A percentile compares a stretch with the other conserved stretches of the same genome.
Conservation (phyloP, 2,329 filamentous ascomycete species). For the Exophiala alcalophila region DNA sequence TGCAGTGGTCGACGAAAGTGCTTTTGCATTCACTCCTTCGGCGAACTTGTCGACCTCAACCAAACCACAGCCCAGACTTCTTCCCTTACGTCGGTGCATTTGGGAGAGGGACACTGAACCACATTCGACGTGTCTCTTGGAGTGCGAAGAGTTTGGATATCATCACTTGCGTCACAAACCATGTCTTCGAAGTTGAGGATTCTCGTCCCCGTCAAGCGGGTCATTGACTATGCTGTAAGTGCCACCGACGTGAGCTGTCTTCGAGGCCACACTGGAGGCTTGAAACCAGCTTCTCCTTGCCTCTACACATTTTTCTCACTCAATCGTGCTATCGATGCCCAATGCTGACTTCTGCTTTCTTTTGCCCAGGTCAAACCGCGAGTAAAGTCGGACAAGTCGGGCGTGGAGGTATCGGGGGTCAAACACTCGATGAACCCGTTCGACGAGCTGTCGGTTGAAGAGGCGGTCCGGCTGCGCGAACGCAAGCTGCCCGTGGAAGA, state of each 20-base stretch:
- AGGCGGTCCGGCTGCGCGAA: conserved; percentile 91
- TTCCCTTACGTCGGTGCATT: no score
- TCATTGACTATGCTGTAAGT: conserved; percentile 80
- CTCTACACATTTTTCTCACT: no score
- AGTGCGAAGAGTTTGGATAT: no score
- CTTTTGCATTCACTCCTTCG: no score
- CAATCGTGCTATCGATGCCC: no score
- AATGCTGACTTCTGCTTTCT: conserved; percentile 1
- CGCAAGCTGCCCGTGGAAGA: conserved; percentile 80
- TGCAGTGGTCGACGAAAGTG: no score
- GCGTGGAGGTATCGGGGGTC: conserved; percentile 85
- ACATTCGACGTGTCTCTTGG: no score
- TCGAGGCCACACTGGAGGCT: background rate
- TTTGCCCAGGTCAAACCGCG: conserved; percentile 61
- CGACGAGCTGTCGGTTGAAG: conserved; percentile 96
- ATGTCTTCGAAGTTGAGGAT: conserved; percentile 61
- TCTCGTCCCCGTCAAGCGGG: conserved; percentile 76
- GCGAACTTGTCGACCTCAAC: background rate
- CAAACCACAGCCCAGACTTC: no score
- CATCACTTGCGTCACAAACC: no score
- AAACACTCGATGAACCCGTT: conserved; percentile 99
- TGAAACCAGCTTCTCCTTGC: background rate
- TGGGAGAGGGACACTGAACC: no score
- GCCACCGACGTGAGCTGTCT: background rate
- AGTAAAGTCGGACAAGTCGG: conserved; percentile 71